These are phyloP conservation scores for Mangifera indica DNA, from an alignment of 345 rosid genomes.

Conservation along the genomic window DNA sequence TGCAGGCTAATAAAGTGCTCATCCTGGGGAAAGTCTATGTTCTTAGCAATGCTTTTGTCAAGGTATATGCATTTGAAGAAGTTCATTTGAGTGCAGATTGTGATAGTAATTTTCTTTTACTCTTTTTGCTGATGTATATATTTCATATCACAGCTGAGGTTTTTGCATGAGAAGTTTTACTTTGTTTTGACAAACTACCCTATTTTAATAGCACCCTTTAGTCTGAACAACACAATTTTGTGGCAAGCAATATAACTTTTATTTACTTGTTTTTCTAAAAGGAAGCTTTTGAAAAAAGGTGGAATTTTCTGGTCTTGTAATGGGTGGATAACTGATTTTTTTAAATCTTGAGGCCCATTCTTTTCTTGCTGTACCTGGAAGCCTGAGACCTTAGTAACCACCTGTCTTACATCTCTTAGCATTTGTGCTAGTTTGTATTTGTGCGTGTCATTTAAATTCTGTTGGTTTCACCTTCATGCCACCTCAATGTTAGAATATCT, in stretches of 20 bases:
- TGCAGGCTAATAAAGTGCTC: conserved; percentile 70
- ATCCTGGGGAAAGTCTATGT: conserved; percentile 69
- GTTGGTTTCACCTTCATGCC: conserved; percentile 23
- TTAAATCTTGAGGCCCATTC: neutral
- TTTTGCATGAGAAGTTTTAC: neutral
- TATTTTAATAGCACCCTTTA: neutral
- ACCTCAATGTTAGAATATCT: conserved; percentile 54
- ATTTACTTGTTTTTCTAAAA: neutral
- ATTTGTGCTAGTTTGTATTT: neutral
- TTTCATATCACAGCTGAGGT: neutral
- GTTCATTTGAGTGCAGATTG: conserved; percentile 1
- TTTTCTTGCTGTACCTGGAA: neutral
- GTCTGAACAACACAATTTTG: neutral
- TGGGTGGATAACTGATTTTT: neutral
- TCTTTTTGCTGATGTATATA: neutral
- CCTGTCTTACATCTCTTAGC: neutral
- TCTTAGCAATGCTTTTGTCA: conserved; percentile 74
- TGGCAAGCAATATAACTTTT: neutral
- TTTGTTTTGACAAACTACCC: neutral
- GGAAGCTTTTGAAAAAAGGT: neutral
- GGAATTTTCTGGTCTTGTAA: neutral
- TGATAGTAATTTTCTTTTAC: neutral
- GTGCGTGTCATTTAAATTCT: conserved; percentile 19
- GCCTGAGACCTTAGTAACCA: neutral
- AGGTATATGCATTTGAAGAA: conserved; percentile 45